phyloP scores from a whole-genome alignment of 305 asterid genomes.

The Rubia balearica region DNA sequence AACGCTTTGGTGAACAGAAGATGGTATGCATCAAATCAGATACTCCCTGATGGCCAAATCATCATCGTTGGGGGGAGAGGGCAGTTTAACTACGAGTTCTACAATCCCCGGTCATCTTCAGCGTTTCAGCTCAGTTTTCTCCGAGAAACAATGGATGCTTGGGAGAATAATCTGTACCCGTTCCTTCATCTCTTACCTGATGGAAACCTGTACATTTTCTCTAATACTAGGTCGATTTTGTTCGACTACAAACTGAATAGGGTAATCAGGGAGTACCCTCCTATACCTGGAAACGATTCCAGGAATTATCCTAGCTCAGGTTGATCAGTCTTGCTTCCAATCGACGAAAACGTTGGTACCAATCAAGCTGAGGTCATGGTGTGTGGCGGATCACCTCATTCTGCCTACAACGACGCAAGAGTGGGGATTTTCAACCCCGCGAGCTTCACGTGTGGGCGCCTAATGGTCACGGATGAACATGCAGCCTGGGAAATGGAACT shows the following conservation, averaged over 20 bases:
- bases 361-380: conserved; percentile 40
- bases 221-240: conserved; percentile 39
- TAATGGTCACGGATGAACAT: conserved; percentile 24
- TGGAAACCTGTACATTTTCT: conserved; percentile 51
- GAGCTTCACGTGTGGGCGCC: conserved; percentile 42
- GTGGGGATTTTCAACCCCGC: conserved; percentile 33
- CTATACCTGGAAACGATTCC: conserved; percentile 37
- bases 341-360: conserved; percentile 29
- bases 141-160: conserved; percentile 35
- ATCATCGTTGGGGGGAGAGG: conserved; percentile 57
- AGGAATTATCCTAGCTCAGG: conserved; percentile 73
- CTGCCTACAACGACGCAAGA: conserved; percentile 23
- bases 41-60: conserved; percentile 52
- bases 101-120: conserved; percentile 18
- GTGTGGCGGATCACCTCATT: conserved; percentile 53
- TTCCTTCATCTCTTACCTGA: conserved; percentile 58
- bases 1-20: conserved; percentile 30
- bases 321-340: conserved; percentile 53
- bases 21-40: conserved; percentile 64
- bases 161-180: conserved; percentile 59
- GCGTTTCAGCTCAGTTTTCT: conserved; percentile 34
- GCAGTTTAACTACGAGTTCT: conserved; percentile 54
- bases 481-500: conserved; percentile 45
- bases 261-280: conserved; percentile 35
- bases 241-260: conserved; percentile 34